Percentiles rank a stretch among this genome's conserved stretches.
Evolutionary conservation across 768 basidiomycete genomes (phyloP).

Genomic region (Solioccasus polychromus): DNA sequence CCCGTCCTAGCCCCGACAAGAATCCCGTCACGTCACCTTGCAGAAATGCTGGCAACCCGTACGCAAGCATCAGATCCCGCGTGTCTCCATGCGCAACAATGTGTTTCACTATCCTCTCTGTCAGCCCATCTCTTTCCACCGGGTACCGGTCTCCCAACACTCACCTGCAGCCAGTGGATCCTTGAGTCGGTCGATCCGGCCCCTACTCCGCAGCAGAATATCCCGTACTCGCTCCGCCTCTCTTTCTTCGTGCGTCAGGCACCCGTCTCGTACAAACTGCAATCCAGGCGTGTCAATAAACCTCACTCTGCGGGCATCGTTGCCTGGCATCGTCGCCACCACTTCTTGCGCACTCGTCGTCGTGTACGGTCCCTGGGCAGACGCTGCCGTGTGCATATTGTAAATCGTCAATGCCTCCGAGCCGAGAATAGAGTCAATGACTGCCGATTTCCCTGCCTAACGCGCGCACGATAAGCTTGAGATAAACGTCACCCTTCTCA

Average conservation of each 20-base stretch:
- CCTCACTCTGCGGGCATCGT: slow-evolving; percentile 41
- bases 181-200: slow-evolving; percentile 81
- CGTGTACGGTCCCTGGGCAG: slow-evolving; percentile 55
- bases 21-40: slow-evolving; percentile 68
- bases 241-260: slow-evolving; percentile 29
- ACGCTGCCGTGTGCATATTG: slow-evolving; percentile 39
- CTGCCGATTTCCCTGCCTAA: slow-evolving; percentile 82
- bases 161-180: slow-evolving; percentile 71
- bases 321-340: slow-evolving; percentile 43
- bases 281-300: slow-evolving; percentile 91
- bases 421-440: slow-evolving; percentile 74
- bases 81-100: slow-evolving; percentile 65
- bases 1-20: slow-evolving; percentile 72
- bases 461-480: no score
- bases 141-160: no score
- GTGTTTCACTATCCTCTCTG: slow-evolving; percentile 49
- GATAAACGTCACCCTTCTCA: slow-evolving; percentile 6
- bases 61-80: slow-evolving; percentile 89
- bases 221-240: slow-evolving; percentile 50
- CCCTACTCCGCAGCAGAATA: slow-evolving; percentile 74
- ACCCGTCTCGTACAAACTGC: slow-evolving; percentile 40
- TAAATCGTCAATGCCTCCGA: slow-evolving; percentile 57
- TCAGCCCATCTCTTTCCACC: slow-evolving; percentile 30
- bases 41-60: slow-evolving; percentile 77
- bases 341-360: slow-evolving; percentile 74